Evolutionary conservation across 352 stramenopile genomes (phyloP), one percentile per base, ranked within the genome.

Genomic region (Aphanomyces euteiches): DNA sequence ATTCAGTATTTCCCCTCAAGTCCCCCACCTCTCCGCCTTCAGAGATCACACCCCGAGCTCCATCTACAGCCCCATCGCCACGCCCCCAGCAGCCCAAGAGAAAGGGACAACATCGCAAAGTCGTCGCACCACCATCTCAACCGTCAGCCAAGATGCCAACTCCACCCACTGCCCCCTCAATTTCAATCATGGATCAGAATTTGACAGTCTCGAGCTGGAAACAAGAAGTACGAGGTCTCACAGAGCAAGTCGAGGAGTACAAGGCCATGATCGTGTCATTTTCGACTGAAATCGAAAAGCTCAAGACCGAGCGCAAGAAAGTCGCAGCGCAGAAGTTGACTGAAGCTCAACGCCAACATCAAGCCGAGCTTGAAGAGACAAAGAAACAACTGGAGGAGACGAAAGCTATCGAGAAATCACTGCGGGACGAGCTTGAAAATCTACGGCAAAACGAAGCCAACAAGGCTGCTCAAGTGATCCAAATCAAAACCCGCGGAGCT

Each of bases 231-330:
- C 64, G 64, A 15, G 28, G 34, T 12, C 40, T 70, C 4, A 70
- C 64, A 5, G 64, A 70, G 28, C 45, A 70, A 70, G 64, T 70
- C 47, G 64, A 70, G 28, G 64, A 70, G 38, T 70, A 70, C 64
- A 70, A 70, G 38, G 40, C 37, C 37, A 70, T 70, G 64, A 50
- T 70, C 17, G 47, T 70, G 17, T 41, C 64, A 3, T 43, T 70
- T 3, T 63, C 64, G 40, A 54, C 36, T 15, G 64, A 70, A 70
- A 70, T 70, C 54, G 64, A 70, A 21, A 70, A 70, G 47, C 64
- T 70, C 38, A 70, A 70, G 64, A 50, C n/a, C 1, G 64, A 70
- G 40, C 64, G 64, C 2, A 70, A 70, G 40, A 15, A 39, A 36
- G 36, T 70, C 8, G 17, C 64, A 5, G 48, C 39, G 17, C 64